Percentiles rank a stretch among this genome's conserved stretches.
Evolutionary conservation across 352 stramenopile species (phyloP).

Genomic region (Phytophthora cajani): DNA sequence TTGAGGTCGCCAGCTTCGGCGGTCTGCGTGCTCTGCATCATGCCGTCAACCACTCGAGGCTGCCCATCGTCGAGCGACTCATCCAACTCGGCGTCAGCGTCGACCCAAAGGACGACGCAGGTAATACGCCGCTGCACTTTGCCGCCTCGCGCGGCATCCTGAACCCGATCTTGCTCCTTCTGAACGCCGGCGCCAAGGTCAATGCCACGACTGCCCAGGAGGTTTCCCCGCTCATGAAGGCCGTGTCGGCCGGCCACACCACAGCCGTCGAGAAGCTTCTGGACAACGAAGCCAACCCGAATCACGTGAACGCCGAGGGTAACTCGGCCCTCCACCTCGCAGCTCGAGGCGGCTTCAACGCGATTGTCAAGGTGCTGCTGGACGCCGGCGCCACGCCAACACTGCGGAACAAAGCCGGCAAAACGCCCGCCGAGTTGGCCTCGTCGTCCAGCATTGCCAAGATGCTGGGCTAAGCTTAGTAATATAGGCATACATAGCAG

Average conservation of each 20-base stretch:
- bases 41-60: conserved; percentile 79
- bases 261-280: conserved; percentile 90
- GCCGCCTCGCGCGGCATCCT: conserved; percentile 83
- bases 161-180: conserved; percentile 81
- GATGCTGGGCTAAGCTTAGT: conserved; percentile 48
- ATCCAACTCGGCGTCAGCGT: conserved; percentile 79
- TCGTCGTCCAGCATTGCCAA: conserved; percentile 65
- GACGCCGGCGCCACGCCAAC: conserved; percentile 55
- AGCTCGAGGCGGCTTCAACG: conserved; percentile 76
- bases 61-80: conserved; percentile 68
- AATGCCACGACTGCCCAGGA: conserved; percentile 79
- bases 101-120: conserved; percentile 84
- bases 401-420: conserved; percentile 80
- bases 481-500: not conserved
- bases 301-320: conserved; percentile 71
- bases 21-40: conserved; percentile 86
- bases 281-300: conserved; percentile 75
- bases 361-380: conserved; percentile 74
- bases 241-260: conserved; percentile 78
- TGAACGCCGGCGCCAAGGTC: conserved; percentile 81
- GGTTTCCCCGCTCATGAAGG: conserved; percentile 88
- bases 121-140: conserved; percentile 88
- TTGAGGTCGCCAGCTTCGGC: conserved; percentile 79
- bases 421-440: conserved; percentile 78
- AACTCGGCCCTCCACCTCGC: conserved; percentile 88